These are phyloP conservation scores for Candida khao-thaluensis DNA, from an alignment of 805 yeast genomes.

Conservation along the genomic window DNA sequence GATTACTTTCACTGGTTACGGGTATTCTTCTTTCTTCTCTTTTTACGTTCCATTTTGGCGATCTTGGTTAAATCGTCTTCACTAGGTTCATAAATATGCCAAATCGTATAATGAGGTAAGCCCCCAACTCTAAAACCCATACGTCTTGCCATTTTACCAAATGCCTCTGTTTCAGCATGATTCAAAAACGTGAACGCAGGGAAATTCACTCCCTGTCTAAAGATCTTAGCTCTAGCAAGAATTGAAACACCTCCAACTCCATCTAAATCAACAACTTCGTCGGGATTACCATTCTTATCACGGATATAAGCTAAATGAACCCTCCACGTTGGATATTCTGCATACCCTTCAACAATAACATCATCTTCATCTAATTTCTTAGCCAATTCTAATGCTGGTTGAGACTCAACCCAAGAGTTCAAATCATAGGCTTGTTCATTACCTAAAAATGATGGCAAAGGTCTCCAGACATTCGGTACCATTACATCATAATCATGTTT, in stretches of 20 bases:
- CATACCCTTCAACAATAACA: slow-evolving; percentile 86
- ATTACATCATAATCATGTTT: slow-evolving; percentile 65
- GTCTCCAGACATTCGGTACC: slow-evolving; percentile 95
- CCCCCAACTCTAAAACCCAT: slow-evolving; percentile 88
- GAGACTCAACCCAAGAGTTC: slow-evolving; percentile 94
- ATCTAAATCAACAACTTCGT: slow-evolving; percentile 68
- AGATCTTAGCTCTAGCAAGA: slow-evolving; percentile 68
- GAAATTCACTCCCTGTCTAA: slow-evolving; percentile 77
- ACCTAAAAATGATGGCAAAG: slow-evolving; percentile 87
- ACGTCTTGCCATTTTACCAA: slow-evolving; percentile 74
- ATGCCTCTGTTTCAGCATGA: slow-evolving; percentile 87
- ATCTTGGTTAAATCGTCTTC: slow-evolving; percentile 76
- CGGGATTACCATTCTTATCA: slow-evolving; percentile 56
- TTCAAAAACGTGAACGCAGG: slow-evolving; percentile 82
- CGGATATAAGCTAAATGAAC: slow-evolving; percentile 76
- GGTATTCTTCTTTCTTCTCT: slow-evolving; percentile 42
- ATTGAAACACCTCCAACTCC: slow-evolving; percentile 90
- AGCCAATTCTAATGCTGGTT: slow-evolving; percentile 69
- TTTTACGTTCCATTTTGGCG: slow-evolving; percentile 64
- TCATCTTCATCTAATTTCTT: slow-evolving; percentile 68
- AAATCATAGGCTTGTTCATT: slow-evolving; percentile 93
- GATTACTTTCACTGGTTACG: slow-evolving; percentile 6
- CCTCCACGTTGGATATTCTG: slow-evolving; percentile 84
- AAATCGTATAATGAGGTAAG: slow-evolving; percentile 81
- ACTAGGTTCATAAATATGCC: slow-evolving; percentile 91